A percentile compares a stretch with the other conserved stretches of the same genome.
phyloP scores from a whole-genome alignment of 495 filamentous ascomycete species.

The Echria macrotheca region DNA sequence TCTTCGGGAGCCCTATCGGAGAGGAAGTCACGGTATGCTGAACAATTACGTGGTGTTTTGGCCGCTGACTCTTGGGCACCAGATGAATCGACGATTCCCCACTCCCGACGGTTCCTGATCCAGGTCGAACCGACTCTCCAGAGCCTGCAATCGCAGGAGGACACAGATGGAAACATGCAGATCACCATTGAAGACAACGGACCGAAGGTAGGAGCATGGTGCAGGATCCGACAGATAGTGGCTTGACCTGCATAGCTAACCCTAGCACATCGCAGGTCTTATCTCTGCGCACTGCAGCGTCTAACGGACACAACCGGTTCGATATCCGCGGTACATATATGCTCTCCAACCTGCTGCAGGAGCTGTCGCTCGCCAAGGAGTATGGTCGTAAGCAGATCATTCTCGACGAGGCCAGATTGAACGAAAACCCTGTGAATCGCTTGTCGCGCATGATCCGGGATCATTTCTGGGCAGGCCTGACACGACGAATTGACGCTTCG shows the following conservation, averaged over 20 bases:
- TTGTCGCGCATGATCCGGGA: conserved; percentile 78
- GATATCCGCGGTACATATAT: conserved; percentile 93
- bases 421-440: conserved; percentile 87
- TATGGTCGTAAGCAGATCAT: conserved; percentile 78
- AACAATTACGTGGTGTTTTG: neutral
- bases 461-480: conserved; percentile 86
- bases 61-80: too few species aligned
- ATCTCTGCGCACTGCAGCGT: conserved; percentile 77
- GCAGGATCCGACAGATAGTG: conserved; percentile 1
- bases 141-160: conserved; percentile 69
- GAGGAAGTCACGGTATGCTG: conserved; percentile 44
- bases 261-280: conserved; percentile 45
- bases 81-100: conserved; percentile 42
- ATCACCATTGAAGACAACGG: conserved; percentile 95
- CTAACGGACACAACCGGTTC: conserved; percentile 73
- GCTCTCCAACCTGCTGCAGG: conserved; percentile 91
- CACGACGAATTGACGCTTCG: conserved; percentile 78
- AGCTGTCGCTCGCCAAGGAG: conserved; percentile 82
- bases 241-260: conserved; percentile 14
- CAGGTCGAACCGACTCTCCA: conserved; percentile 71
- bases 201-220: conserved; percentile 63
- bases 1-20: conserved; percentile 38
- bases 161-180: conserved; percentile 85
- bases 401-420: conserved; percentile 79
- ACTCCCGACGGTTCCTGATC: conserved; percentile 67